These are phyloP conservation scores for Globisporangium sylvaticum DNA, from an alignment of 352 stramenopile species.

Conservation along the genomic window DNA sequence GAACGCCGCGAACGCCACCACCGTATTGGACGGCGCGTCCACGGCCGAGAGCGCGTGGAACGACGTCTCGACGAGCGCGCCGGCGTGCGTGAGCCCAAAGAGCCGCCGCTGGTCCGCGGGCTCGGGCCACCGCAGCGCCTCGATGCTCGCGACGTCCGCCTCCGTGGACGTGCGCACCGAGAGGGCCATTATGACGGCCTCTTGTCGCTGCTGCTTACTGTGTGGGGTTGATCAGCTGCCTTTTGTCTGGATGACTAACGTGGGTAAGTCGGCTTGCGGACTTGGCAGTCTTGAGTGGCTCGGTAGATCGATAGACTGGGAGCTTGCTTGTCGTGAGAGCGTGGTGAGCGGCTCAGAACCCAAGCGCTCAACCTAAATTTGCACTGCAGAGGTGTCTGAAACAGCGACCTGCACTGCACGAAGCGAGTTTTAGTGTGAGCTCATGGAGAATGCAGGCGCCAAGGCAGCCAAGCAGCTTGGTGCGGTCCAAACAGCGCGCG, in stretches of 20 bases:
- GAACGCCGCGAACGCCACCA: conserved; percentile 58
- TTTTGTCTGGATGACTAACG: background rate
- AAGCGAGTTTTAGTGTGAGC: background rate
- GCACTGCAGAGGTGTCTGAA: background rate
- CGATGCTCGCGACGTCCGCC: conserved; percentile 34
- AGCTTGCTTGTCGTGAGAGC: too few species aligned
- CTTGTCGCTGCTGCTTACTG: background rate
- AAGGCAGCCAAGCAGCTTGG: background rate
- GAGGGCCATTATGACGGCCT: conserved; percentile 24
- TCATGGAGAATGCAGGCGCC: too few species aligned
- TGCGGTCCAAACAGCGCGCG: background rate
- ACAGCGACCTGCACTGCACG: background rate
- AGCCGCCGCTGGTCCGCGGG: conserved; percentile 39
- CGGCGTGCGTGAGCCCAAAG: conserved; percentile 56
- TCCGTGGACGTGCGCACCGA: conserved; percentile 38
- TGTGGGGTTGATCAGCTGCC: background rate
- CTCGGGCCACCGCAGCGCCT: conserved; percentile 40
- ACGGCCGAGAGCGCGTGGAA: conserved; percentile 46
- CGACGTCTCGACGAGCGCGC: conserved; percentile 59
- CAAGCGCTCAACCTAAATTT: background rate
- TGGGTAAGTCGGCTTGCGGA: too few species aligned
- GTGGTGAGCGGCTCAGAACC: background rate
- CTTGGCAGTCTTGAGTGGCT: background rate
- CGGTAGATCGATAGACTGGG: background rate
- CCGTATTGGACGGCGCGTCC: conserved; percentile 4